Evolutionary conservation across 495 filamentous ascomycete genomes (phyloP).

Genomic region (Hypoxylon lienhwacheense): DNA sequence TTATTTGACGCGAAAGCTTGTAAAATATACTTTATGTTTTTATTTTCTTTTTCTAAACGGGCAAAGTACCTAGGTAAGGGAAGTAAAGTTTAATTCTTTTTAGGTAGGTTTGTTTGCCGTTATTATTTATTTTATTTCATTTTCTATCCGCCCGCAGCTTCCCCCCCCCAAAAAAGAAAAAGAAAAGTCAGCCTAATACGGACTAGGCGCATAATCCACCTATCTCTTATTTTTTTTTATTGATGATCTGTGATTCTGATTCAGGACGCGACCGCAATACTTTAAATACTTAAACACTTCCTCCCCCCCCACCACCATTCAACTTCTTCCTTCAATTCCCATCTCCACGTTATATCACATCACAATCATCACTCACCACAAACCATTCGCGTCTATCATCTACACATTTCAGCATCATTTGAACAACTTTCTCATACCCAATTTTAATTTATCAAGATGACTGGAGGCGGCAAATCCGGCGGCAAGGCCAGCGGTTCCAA

Average conservation of each 20-base stretch:
- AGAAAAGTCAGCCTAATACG: slow-evolving; percentile 38
- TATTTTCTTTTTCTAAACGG: too few species aligned
- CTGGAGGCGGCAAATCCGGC: slow-evolving; percentile 95
- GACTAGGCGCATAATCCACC: slow-evolving; percentile 47
- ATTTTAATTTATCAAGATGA: slow-evolving; percentile 90
- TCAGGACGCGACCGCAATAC: slow-evolving; percentile 50
- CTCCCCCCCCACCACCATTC: slow-evolving; percentile 52
- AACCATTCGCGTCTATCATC: slow-evolving; percentile 24
- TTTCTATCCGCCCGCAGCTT: slow-evolving; percentile 25
- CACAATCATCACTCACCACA: slow-evolving; percentile 20
- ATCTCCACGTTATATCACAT: slow-evolving; percentile 40
- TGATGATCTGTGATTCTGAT: slow-evolving; percentile 52
- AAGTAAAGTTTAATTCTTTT: too few species aligned
- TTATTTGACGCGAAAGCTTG: too few species aligned
- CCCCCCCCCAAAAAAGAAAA: too few species aligned
- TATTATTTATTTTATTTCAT: slow-evolving; percentile 27
- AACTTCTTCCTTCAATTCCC: slow-evolving; percentile 41
- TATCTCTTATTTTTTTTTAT: slow-evolving; percentile 46
- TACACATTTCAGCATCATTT: slow-evolving; percentile 34
- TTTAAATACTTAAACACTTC: slow-evolving; percentile 55
- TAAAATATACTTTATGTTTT: too few species aligned
- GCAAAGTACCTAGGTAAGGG: too few species aligned
- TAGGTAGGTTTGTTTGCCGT: slow-evolving; percentile 7
- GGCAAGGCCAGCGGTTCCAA: slow-evolving; percentile 97
- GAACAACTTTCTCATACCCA: slow-evolving; percentile 37